Percentiles rank a stretch among this genome's conserved stretches.
These are phyloP conservation scores for Zea mays DNA, from an alignment of 176 grass and related monocot species.

Conservation along the genomic window Zm-B73-REFERENCE-NAM-5.0 NC_050104.1:153294501-153295000, in stretches of 20 bases:
- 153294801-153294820: not conserved
- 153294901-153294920: not conserved
- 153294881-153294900: not conserved
- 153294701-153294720: not conserved
- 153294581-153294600: conserved; percentile 93
- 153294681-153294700: not conserved
- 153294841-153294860: too few relatives aligned
- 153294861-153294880: not conserved
- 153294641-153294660: not conserved
- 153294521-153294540: conserved; percentile 92
- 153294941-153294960: not conserved
- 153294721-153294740: not conserved
- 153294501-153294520: conserved; percentile 90
- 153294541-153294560: conserved; percentile 98
- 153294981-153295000: not conserved
- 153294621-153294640: not conserved
- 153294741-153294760: not conserved
- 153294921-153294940: not conserved
- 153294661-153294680: not conserved
- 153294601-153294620: conserved; percentile 46
- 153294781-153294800: not conserved
- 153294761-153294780: not conserved
- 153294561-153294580: conserved; percentile 80
- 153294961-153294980: not conserved
- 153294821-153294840: not conserved